Evolutionary conservation across 345 rosid species (phyloP).

Genomic region (Citrus unshiu): DNA sequence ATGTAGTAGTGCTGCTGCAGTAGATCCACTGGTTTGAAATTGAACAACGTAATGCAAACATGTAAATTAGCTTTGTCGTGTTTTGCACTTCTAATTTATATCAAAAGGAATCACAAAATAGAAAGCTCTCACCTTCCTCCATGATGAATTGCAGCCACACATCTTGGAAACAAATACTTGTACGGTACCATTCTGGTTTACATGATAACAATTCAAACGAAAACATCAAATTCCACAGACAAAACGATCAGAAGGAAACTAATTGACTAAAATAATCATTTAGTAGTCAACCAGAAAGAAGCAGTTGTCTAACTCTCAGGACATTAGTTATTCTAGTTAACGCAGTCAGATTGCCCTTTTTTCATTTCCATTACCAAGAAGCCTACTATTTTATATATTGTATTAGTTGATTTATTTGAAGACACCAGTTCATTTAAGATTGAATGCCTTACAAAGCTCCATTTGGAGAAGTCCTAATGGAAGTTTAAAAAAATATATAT

Average conservation of each 20-base stretch:
- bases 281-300: no score
- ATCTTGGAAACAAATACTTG: conserved; percentile 63
- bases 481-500: neutral
- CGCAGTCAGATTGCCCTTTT: no score
- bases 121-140: conserved; percentile 72
- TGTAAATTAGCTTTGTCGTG: conserved; percentile 9
- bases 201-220: no score
- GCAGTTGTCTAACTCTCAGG: no score
- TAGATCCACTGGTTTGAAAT: conserved; percentile 60
- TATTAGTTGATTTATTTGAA: neutral
- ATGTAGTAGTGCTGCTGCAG: conserved; percentile 80
- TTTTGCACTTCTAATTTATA: neutral
- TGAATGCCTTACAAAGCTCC: neutral
- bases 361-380: neutral
- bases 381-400: neutral
- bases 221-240: no score
- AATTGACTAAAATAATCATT: no score
- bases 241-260: no score
- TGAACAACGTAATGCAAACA: conserved; percentile 6
- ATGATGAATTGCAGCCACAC: conserved; percentile 79
- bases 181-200: conserved; percentile 44
- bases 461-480: neutral
- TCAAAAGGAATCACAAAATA: conserved; percentile 6
- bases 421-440: neutral
- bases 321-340: no score